Base-by-base conservation (phyloP, 208 protist genomes). In the Trypanosomatidae sp. region DNA sequence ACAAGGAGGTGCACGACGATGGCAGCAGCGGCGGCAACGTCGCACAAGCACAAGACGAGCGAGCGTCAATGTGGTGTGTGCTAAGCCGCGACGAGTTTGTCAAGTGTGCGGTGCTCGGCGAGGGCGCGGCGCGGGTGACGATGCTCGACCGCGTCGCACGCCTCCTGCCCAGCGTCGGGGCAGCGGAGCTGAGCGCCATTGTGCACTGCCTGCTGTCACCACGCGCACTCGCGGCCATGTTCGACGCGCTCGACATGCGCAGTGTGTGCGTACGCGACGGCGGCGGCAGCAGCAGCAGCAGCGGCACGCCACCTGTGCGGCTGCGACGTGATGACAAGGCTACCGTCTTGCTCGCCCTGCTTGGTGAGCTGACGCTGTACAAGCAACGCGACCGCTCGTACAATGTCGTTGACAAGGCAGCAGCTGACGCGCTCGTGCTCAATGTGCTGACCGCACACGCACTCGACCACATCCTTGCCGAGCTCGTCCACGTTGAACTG, bases 391-490 rank as follows among this genome's bases (percentile, higher is more conserved):
- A 78, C 35, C 58, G 76, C 6, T 65, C 74, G 3, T 61, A 55
- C 26, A 71, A 61, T 27, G 71, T 88, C n/a, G 48, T 51, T 20
- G 65, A 63, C 32, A 57, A 59, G 19, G 27, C 57, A 20, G 67
- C 66, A 0, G 75, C 78, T 10, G 71, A 84, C 47, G 46, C 54
- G 1, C 74, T 88, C 15, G 83, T 92, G 22, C 53, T 71, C n/a
- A 58, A 92, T 51, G 78, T 92, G 18, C 55, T 92, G 16, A 66
- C 71, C 10, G 61, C 65, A 0, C 83, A 92, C 55, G 62, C 69
- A 3, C 55, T 75, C 39, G 83, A 88, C 42, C 80, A 77, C 24
- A 22, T 85, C 3, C 41, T 92, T 4, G 55, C 73, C 1, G 78
- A 88, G 43, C 54, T 88, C 11, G 40, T 87, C 0, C 78, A 92